Evolutionary conservation across 345 rosid species (phyloP), one percentile per base, ranked within the genome.

Genomic region (Populus davidiana): DNA sequence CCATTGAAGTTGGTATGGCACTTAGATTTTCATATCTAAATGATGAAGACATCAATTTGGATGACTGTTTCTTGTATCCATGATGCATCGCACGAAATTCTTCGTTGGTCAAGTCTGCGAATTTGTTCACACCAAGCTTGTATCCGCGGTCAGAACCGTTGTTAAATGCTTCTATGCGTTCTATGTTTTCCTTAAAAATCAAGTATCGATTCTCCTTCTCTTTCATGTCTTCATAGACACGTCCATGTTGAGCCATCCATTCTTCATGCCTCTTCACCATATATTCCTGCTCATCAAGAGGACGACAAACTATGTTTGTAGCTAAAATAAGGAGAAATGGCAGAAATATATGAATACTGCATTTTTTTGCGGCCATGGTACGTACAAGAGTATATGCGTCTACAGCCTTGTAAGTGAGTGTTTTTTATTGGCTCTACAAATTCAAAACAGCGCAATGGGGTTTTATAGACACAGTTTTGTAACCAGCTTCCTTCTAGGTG

Each of bases 61-160:
- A 65, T 52, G 70, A 12, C 27, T 31, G 8, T 56, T 21, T 41
- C 39, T 74, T 76, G 62, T 81, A 79, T 4, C 88, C 88, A 4
- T 65, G 78, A 39, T 81, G 23, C 36, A 68, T 44, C 20, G 84
- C 77, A 5, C 68, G 69, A 62, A 87, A 87, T 80, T 85, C 90
- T 47, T 77, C 84, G 27, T 78, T 81, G 10, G 81, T 81, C 20
- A 81, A 27, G 77, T 87, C 86, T 33, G 88, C 77, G 59, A 85
- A 85, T 39, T 73, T 73, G 79, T 86, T 86, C 21, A 73, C 50
- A 1, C 72, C 81, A 4, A 86, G 67, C 78, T 81, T 80, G 76
- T 86, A 84, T 16, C 66, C 67, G 21, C 52, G 69, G 23, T 64
- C 56, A 38, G 36, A 54, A 18, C 35, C 72, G 6, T 61, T 49